Conservation (phyloP, 495 filamentous ascomycete species). For the Tuber borchii region DNA sequence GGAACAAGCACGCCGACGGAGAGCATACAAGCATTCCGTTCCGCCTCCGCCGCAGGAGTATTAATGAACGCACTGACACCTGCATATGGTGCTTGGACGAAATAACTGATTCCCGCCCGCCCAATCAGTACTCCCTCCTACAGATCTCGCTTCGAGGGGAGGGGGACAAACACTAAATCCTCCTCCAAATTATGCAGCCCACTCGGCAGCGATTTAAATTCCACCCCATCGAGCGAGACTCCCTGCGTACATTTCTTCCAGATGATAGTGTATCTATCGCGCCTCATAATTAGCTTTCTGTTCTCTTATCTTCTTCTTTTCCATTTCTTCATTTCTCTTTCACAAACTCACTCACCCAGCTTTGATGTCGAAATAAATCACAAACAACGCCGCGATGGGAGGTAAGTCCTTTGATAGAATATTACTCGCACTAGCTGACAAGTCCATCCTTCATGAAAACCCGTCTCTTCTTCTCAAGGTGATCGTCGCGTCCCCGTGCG, state of each 20-base stretch:
- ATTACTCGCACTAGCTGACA: slow-evolving; percentile 13
- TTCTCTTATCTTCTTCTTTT: neutral
- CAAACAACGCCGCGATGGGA: slow-evolving; percentile 72
- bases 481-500: neutral
- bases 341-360: slow-evolving; percentile 54
- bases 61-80: slow-evolving; percentile 92
- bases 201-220: slow-evolving; percentile 90
- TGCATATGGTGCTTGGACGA: slow-evolving; percentile 72
- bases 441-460: slow-evolving; percentile 15
- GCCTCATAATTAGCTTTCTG: slow-evolving; percentile 22
- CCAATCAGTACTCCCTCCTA: neutral
- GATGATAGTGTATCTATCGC: slow-evolving; percentile 63
- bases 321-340: neutral
- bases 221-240: slow-evolving; percentile 83
- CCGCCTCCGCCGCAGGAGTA: slow-evolving; percentile 61
- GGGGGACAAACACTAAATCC: slow-evolving; percentile 64
- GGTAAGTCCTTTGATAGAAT: slow-evolving; percentile 53
- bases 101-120: slow-evolving; percentile 55
- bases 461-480: slow-evolving; percentile 7
- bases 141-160: neutral
- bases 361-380: slow-evolving; percentile 80
- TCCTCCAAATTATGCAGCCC: slow-evolving; percentile 82
- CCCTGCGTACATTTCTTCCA: slow-evolving; percentile 71
- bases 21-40: slow-evolving; percentile 86
- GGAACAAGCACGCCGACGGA: slow-evolving; percentile 84